phyloP scores from a whole-genome alignment of 441 rosid genomes.

The Pelargonium fulgidum region DNA sequence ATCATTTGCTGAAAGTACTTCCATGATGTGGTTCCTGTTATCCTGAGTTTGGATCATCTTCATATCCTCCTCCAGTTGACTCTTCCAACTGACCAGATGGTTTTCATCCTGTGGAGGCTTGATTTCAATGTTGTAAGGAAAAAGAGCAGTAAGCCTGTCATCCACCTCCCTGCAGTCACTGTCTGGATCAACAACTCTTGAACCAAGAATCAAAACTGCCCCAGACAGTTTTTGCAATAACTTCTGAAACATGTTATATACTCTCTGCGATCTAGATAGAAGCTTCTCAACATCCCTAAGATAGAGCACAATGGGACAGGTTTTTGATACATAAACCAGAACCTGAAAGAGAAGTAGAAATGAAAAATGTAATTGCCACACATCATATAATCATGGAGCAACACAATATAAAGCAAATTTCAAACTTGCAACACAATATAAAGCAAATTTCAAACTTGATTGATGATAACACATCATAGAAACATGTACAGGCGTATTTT shows the following conservation, averaged over 20 bases:
- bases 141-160: constrained; percentile 46
- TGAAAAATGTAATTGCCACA: not conserved
- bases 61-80: constrained; percentile 70
- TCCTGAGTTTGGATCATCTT: constrained; percentile 68
- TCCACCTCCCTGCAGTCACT: constrained; percentile 44
- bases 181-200: constrained; percentile 40
- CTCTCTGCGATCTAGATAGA: constrained; percentile 60
- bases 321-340: constrained; percentile 59
- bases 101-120: constrained; percentile 61
- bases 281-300: constrained; percentile 65
- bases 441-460: constrained; percentile 1
- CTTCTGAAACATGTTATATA: constrained; percentile 60
- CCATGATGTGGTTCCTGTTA: constrained; percentile 67
- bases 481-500: not conserved
- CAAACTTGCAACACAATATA: no score
- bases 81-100: constrained; percentile 64
- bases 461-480: not conserved
- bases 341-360: constrained; percentile 41
- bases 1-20: constrained; percentile 72
- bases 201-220: constrained; percentile 61
- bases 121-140: constrained; percentile 65
- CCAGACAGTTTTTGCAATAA: constrained; percentile 63
- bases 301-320: constrained; percentile 64
- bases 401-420: not conserved
- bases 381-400: not conserved